Conservation (phyloP, 2,329 filamentous ascomycete species). For the Colletotrichum ledebouriae region DNA sequence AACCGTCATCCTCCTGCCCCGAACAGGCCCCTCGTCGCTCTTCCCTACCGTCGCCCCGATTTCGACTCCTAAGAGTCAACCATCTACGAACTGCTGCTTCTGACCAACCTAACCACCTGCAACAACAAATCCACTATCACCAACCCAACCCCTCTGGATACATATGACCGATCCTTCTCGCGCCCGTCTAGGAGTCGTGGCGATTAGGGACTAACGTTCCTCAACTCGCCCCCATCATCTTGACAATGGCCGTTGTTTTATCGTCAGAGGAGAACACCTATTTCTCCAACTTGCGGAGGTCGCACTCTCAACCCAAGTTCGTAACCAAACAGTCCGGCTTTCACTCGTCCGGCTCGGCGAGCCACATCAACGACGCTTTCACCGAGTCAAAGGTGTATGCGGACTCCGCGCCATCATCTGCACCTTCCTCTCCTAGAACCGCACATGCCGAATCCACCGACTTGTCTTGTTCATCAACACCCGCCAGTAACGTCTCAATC, state of each 20-base stretch:
- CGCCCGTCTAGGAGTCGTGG: conserved; percentile 23
- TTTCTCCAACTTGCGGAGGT: conserved; percentile 70
- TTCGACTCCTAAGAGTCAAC: conserved; percentile 35
- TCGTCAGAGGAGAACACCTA: conserved; percentile 69
- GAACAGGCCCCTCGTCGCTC: conserved; percentile 28
- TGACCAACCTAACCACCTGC: conserved; percentile 12
- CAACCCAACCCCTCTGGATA: not conserved
- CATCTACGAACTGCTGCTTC: conserved; percentile 33
- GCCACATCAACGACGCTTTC: conserved; percentile 62
- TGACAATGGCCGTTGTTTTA: conserved; percentile 68
- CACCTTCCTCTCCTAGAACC: conserved; percentile 68
- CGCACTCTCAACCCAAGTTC: conserved; percentile 72
- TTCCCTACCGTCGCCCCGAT: conserved; percentile 32
- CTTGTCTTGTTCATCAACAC: conserved; percentile 72
- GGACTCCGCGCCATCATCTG: conserved; percentile 65
- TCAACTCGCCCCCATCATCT: conserved; percentile 29
- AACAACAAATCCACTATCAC: conserved; percentile 16
- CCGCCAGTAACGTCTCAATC: conserved; percentile 73
- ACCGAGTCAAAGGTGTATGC: conserved; percentile 57
- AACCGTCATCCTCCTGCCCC: conserved; percentile 37
- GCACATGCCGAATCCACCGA: conserved; percentile 66
- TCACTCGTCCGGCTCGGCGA: conserved; percentile 60
- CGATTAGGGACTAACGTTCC: conserved; percentile 39
- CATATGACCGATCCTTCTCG: conserved; percentile 35
- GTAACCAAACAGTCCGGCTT: conserved; percentile 58